Evolutionary conservation across 2,329 filamentous ascomycete species (phyloP).

Genomic region (Cladosporium halotolerans): DNA sequence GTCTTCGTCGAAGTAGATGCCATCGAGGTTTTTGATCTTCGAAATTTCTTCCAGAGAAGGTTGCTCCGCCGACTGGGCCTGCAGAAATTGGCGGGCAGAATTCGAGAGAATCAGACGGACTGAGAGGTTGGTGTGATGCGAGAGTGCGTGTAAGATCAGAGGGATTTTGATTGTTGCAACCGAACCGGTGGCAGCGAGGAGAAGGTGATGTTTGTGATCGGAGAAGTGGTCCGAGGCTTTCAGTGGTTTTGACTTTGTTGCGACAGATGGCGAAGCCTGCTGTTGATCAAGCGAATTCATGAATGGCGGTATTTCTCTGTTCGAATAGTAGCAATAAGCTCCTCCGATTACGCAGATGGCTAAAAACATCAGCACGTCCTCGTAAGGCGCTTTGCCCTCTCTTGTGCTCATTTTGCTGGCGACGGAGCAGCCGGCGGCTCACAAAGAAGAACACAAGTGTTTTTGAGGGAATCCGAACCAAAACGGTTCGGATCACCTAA

Average conservation of each 20-base stretch:
- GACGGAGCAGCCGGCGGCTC: too few relatives aligned
- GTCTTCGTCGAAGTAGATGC: constrained; percentile 73
- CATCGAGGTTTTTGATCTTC: constrained; percentile 65
- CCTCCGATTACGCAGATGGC: not conserved
- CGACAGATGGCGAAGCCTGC: too few relatives aligned
- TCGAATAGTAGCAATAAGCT: too few relatives aligned
- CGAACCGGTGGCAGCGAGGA: constrained; percentile 62
- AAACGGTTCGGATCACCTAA: not conserved
- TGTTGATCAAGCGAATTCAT: too few relatives aligned
- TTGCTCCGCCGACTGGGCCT: constrained; percentile 70
- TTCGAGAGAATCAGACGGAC: constrained; percentile 80
- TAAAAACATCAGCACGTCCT: not conserved
- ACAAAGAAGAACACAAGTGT: too few relatives aligned
- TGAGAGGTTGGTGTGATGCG: constrained; percentile 52
- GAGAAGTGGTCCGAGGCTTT: constrained; percentile 32
- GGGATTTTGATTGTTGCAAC: constrained; percentile 81
- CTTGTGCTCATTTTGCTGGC: too few relatives aligned
- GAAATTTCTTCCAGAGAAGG: constrained; percentile 58
- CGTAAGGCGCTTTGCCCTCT: not conserved
- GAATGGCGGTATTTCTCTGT: too few relatives aligned
- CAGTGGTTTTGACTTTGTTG: constrained; percentile 15
- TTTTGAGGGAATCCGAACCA: too few relatives aligned
- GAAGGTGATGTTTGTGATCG: constrained; percentile 54
- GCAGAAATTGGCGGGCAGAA: constrained; percentile 68
- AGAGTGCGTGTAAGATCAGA: constrained; percentile 48